phyloP scores from a whole-genome alignment of 352 stramenopile genomes.

The Phytophthora niederhauseri region DNA sequence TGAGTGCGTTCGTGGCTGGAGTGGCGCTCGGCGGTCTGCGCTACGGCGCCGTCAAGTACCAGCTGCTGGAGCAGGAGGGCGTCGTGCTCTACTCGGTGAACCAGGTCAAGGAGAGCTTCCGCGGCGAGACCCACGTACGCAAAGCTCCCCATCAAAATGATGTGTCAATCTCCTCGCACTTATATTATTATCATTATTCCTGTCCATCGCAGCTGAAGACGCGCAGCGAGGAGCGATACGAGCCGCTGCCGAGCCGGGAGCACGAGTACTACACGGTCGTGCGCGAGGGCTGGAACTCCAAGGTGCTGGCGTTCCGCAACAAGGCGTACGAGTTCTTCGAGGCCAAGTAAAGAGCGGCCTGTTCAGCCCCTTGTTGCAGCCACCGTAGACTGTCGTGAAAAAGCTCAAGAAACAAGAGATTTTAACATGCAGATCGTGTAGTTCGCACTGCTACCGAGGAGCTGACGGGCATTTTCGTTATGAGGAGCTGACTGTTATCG shows the following conservation, averaged over 20 bases:
- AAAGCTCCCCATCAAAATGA: neutral
- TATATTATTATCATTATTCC: conserved; percentile 5
- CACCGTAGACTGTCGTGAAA: neutral
- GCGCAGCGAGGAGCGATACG: conserved; percentile 57
- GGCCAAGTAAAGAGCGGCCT: conserved; percentile 30
- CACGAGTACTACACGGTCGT: conserved; percentile 86
- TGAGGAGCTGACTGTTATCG: neutral
- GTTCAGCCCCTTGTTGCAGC: neutral
- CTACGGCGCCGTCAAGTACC: conserved; percentile 74
- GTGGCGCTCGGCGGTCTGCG: conserved; percentile 62
- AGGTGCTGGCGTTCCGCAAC: conserved; percentile 68
- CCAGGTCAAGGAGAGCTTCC: conserved; percentile 69
- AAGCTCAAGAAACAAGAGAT: conserved; percentile 18
- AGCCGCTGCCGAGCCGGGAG: conserved; percentile 66
- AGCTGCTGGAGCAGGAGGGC: conserved; percentile 72
- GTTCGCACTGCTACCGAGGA: conserved; percentile 8
- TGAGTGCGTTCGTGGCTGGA: conserved; percentile 74
- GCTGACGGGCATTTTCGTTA: neutral
- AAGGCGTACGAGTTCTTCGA: conserved; percentile 60
- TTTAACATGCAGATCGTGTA: conserved; percentile 27
- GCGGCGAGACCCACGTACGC: conserved; percentile 33
- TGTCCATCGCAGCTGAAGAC: conserved; percentile 26
- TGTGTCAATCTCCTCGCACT: conserved; percentile 3
- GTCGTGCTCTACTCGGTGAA: conserved; percentile 72
- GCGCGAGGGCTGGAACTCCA: conserved; percentile 73